Conservation (phyloP, 768 basidiomycete species). For the Dioszegia hungarica region DNA sequence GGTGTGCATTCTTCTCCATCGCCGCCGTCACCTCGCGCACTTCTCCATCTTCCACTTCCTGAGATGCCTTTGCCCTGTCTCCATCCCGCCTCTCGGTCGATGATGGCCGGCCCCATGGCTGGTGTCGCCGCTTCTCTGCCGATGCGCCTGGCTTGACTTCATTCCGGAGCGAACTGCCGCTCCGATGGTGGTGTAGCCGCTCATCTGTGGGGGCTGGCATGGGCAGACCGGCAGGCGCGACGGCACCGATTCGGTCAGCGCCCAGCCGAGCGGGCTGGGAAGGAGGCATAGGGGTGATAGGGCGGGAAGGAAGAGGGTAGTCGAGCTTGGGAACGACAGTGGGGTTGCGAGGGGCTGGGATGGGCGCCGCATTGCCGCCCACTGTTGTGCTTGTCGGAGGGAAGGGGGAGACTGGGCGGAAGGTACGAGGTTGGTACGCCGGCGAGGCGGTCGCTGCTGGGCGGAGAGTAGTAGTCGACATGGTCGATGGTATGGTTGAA, state of each 20-base stretch:
- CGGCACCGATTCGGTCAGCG: background rate
- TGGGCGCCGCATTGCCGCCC: background rate
- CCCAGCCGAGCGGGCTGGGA: background rate
- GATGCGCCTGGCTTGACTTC: background rate
- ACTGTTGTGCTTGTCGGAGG: background rate
- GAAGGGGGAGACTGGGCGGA: conserved; percentile 1
- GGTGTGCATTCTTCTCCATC: conserved; percentile 1
- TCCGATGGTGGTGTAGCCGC: background rate
- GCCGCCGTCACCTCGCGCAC: conserved; percentile 45
- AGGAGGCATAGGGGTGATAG: background rate
- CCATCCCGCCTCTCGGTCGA: background rate
- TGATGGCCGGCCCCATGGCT: background rate
- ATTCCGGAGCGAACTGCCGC: conserved; percentile 2
- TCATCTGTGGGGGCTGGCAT: background rate
- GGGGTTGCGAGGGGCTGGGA: too few relatives aligned
- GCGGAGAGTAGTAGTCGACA: conserved; percentile 1
- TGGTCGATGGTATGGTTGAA: too few relatives aligned
- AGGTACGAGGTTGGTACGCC: conserved; percentile 3
- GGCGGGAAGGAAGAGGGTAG: conserved; percentile 6
- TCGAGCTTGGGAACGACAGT: background rate
- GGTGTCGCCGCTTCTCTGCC: background rate
- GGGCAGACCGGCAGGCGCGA: background rate
- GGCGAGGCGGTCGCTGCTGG: background rate
- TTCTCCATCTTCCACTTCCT: conserved; percentile 29
- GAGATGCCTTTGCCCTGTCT: too few relatives aligned